Percentiles rank a stretch among this genome's conserved stretches.
phyloP scores from a whole-genome alignment of 768 basidiomycete species.

The Suillus alpinus region DNA sequence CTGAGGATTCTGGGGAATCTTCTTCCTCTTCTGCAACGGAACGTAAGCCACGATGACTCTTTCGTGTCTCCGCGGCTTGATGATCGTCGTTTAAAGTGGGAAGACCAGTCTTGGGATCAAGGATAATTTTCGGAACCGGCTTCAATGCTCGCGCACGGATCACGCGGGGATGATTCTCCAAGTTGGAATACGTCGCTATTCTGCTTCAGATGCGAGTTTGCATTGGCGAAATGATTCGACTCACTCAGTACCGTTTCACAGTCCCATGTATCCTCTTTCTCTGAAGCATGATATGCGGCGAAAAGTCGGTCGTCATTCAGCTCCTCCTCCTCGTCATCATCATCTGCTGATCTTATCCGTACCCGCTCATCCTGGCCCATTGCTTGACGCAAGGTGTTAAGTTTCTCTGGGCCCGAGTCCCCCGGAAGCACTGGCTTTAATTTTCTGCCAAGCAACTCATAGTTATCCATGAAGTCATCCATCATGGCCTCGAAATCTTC shows the following conservation, averaged over 20 bases:
- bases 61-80: conserved; percentile 7
- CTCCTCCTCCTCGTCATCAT: conserved; percentile 47
- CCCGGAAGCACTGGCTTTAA: conserved; percentile 75
- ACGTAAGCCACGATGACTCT: conserved; percentile 13
- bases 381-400: conserved; percentile 74
- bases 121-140: conserved; percentile 57
- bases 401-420: conserved; percentile 70
- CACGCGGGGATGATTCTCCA: conserved; percentile 93
- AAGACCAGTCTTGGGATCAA: conserved; percentile 78
- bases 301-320: conserved; percentile 45
- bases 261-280: conserved; percentile 85
- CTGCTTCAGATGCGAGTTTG: conserved; percentile 11
- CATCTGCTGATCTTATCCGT: conserved; percentile 39
- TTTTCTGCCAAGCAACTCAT: conserved; percentile 86
- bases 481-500: conserved; percentile 90
- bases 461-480: conserved; percentile 90
- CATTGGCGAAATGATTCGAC: conserved; percentile 25
- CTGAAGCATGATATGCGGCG: conserved; percentile 34
- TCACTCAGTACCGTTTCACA: conserved; percentile 92
- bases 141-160: conserved; percentile 65
- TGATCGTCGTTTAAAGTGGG: conserved; percentile 46
- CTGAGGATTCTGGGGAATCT: conserved; percentile 5
- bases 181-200: conserved; percentile 91
- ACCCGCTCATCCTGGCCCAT: conserved; percentile 70
- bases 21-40: conserved; percentile 28